phyloP scores from a whole-genome alignment of 2,329 filamentous ascomycete genomes.

The Colletotrichum orbiculare region DNA sequence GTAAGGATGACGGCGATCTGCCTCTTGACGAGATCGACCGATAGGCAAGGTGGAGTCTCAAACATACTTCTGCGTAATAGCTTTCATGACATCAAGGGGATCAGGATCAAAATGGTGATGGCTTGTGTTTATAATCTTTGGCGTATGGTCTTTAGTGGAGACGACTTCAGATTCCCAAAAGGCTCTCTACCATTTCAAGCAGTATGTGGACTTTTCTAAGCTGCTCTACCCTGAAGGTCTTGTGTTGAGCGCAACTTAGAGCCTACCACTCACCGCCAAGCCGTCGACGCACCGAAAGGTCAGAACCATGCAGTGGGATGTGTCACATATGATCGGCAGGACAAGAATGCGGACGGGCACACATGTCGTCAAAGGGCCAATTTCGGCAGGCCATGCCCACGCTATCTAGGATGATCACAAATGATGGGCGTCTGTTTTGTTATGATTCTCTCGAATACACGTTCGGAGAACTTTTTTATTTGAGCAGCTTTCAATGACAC shows the following conservation, averaged over 20 bases:
- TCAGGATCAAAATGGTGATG: conserved; percentile 16
- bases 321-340: neutral
- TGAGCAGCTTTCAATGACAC: neutral
- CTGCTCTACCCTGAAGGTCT: too few species aligned
- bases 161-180: conserved; percentile 36
- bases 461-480: too few species aligned
- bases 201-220: neutral
- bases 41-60: conserved; percentile 47
- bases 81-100: conserved; percentile 9
- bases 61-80: conserved; percentile 24
- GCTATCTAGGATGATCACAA: too few species aligned
- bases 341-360: neutral
- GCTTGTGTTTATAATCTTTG: conserved; percentile 26
- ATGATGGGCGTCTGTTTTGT: too few species aligned
- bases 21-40: conserved; percentile 81
- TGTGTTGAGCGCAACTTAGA: too few species aligned
- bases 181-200: conserved; percentile 1
- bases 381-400: neutral
- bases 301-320: too few species aligned
- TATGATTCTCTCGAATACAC: too few species aligned
- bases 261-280: too few species aligned
- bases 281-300: too few species aligned
- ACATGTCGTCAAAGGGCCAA: neutral
- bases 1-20: conserved; percentile 79
- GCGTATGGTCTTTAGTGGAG: conserved; percentile 31